Conservation (phyloP, 2,329 filamentous ascomycete species). For the Alternaria viburni region DNA sequence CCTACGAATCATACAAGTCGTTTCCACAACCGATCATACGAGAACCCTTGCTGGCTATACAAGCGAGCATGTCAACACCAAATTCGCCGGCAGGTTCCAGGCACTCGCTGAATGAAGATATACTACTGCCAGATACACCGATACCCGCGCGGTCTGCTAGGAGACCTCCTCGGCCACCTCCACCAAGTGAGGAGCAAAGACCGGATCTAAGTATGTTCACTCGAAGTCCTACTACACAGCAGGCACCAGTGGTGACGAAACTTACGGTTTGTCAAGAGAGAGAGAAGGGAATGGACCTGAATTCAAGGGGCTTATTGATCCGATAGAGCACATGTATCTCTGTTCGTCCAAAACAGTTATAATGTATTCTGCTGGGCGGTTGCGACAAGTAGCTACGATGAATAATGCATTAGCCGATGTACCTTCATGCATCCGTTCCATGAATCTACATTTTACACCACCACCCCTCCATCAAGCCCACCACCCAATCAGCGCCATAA, state of each 20-base stretch:
- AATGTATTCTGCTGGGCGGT: not conserved
- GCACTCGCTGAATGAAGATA: conserved; percentile 1
- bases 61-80: conserved; percentile 24
- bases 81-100: conserved; percentile 1
- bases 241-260: conserved; percentile 15
- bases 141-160: conserved; percentile 8
- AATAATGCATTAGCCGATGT: not conserved
- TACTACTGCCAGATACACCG: conserved; percentile 20
- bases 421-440: not conserved
- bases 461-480: not conserved
- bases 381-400: not conserved
- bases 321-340: not conserved
- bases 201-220: conserved; percentile 31
- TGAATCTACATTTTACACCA: too few species aligned
- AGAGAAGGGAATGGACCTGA: not conserved
- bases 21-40: conserved; percentile 10
- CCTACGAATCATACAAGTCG: conserved; percentile 19
- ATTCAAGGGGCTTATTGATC: not conserved
- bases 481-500: conserved; percentile 6
- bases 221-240: conserved; percentile 6
- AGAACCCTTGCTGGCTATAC: conserved; percentile 22
- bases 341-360: not conserved
- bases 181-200: conserved; percentile 25
- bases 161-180: conserved; percentile 25
- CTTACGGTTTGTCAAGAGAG: not conserved